Evolutionary conservation across 2,329 filamentous ascomycete genomes (phyloP), one percentile per base, ranked within the genome.

Genomic region (Apiospora koreana): DNA sequence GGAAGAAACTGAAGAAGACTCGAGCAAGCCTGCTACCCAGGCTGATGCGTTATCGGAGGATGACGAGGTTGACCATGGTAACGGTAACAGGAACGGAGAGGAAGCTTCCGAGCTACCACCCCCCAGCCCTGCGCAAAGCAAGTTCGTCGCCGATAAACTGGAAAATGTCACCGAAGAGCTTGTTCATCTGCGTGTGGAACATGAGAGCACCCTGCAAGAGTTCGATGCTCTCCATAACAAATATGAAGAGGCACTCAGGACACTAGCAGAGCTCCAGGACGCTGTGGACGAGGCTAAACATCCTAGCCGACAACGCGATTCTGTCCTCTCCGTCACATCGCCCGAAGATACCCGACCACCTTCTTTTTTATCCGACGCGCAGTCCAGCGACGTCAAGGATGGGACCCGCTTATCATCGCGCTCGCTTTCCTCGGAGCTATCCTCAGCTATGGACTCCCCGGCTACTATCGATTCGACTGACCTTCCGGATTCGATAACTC

Each of bases 401-500:
- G 85, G 83, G 68, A 81, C 86, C 84, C 83, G 85, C 78, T 93
- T 93, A 82, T 95, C 93, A 78, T 95, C 94, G 84, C 94, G 92
- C 81, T 97, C 94, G 78, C 92, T 98, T 76, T 98, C 94, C 75
- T 96, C 94, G 83, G 96, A 98, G 84, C 88, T 97, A 80, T 97
- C 94, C 78, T 97, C 92, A 80, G 94, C 89, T 85, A 89, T 92
- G 88, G 93, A 93, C 78, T 93, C 92, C 79, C 89, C 89, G 76
- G 86, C 86, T 76, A 91, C 89, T 73, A 86, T 85, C 73, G 90
- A 91, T 75, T 86, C 87, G 67, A 67, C 70, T 38, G 69, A 72
- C 2, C 45, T 31, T 23, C 90, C 89, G 74, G 88, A 91, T 78
- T 84, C 85, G 71, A 90, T 91, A 74, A 86, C 83, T 6, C 82